Percentiles rank a stretch among this genome's conserved stretches.
Conservation (phyloP, 306 rosid genomes). For the Bauhinia variegata region DNA sequence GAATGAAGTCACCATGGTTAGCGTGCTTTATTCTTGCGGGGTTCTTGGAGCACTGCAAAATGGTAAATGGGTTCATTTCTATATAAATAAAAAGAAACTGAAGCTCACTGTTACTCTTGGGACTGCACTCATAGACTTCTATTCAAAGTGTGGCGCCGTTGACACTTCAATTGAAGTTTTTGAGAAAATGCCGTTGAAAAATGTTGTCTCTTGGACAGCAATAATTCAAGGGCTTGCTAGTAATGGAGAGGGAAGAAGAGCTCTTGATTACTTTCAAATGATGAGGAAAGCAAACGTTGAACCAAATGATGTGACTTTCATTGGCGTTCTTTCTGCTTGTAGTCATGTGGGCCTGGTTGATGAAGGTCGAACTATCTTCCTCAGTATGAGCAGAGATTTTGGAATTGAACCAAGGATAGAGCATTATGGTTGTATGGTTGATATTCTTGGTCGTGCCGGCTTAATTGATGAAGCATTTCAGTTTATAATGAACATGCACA, state of each 20-base stretch:
- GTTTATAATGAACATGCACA: constrained; percentile 57
- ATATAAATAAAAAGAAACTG: constrained; percentile 57
- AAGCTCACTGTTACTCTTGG: constrained; percentile 66
- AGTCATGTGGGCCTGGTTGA: constrained; percentile 61
- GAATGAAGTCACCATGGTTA: constrained; percentile 71
- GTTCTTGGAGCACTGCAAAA: constrained; percentile 65
- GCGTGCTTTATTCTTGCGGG: constrained; percentile 61
- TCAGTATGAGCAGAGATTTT: constrained; percentile 52
- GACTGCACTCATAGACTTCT: constrained; percentile 64
- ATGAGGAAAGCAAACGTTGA: constrained; percentile 51
- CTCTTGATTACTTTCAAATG: constrained; percentile 50
- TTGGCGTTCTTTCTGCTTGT: constrained; percentile 61
- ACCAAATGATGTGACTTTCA: constrained; percentile 64
- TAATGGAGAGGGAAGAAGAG: constrained; percentile 58
- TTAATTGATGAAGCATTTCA: constrained; percentile 57
- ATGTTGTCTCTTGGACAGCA: constrained; percentile 63
- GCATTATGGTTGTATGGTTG: constrained; percentile 77
- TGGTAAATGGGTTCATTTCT: constrained; percentile 71
- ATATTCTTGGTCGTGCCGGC: constrained; percentile 66
- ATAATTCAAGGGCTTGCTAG: constrained; percentile 68
- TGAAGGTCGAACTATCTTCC: constrained; percentile 54
- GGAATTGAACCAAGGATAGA: constrained; percentile 59
- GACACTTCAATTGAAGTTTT: constrained; percentile 58
- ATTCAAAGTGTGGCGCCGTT: constrained; percentile 62
- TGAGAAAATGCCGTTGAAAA: constrained; percentile 44